A percentile compares a stretch with the other conserved stretches of the same genome.
Evolutionary conservation across 139 green algal genomes (phyloP).

Genomic region (Tetraselmis chui): DNA sequence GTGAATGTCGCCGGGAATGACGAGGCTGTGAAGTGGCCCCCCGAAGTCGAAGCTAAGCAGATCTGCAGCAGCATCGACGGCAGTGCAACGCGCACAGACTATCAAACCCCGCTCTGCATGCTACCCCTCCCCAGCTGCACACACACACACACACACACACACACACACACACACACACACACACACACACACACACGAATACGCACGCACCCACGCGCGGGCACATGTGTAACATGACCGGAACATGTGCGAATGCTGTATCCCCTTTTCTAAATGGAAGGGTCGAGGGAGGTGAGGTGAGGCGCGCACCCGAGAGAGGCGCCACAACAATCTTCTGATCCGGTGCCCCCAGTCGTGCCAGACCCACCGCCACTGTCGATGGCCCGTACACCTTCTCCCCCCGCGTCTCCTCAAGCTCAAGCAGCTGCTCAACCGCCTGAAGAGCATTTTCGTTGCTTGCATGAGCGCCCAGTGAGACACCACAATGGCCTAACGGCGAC

Average conservation of each 20-base stretch:
- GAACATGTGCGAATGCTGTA: too few species aligned
- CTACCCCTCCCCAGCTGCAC: background rate
- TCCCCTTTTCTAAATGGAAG: background rate
- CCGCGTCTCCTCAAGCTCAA: conserved; percentile 75
- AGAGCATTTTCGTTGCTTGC: too few species aligned
- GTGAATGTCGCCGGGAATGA: conserved; percentile 42
- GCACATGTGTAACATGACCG: background rate
- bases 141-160: background rate
- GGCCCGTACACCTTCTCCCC: conserved; percentile 52
- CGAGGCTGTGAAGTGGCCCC: conserved; percentile 80
- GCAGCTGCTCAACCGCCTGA: conserved; percentile 68
- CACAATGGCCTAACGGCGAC: too few species aligned
- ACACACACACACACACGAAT: background rate
- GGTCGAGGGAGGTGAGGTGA: background rate
- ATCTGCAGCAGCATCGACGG: conserved; percentile 14
- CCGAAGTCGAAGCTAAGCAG: conserved; percentile 81
- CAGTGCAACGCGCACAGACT: background rate
- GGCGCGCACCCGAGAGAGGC: background rate
- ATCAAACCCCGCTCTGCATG: background rate
- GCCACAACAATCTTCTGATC: conserved; percentile 12
- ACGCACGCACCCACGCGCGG: background rate
- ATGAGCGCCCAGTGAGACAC: too few species aligned
- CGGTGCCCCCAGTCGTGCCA: conserved; percentile 70
- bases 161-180: background rate
- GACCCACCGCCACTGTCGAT: conserved; percentile 66